Evolutionary conservation across 2,329 filamentous ascomycete species (phyloP), one percentile per base, ranked within the genome.

Genomic region (Alternaria consortialis): DNA sequence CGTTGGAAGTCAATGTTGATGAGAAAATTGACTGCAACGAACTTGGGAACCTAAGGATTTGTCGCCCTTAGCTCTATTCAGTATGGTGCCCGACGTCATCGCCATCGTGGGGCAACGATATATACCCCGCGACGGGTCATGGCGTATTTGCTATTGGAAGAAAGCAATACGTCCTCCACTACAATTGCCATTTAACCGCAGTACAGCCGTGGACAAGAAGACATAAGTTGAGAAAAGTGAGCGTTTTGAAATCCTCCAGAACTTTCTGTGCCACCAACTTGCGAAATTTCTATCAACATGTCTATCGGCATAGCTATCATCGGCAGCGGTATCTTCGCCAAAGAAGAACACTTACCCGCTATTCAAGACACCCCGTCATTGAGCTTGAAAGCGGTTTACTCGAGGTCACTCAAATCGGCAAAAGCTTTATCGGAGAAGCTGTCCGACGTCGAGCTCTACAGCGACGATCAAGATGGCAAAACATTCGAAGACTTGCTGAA

Each of bases 351-450:
- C 67, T 79, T 88, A 64, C 89, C 89, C 12, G 89, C 89, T 44
- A 84, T 91, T 53, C 79, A 85, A 66, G 82, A 84, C 29, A 82
- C 79, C 72, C 60, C 79, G 85, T 43, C 61, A 37, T 78, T 91
- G 11, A 75, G 78, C 12, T 83, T 92, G 65, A 90, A 87, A 77
- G 88, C 88, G 23, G 82, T 90, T 65, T 92, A 89, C 78, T 90
- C 88, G 4, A 86, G 89, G 53, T 87, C 86, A 11, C 81, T 86
- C 52, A 77, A 81, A 17, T 88, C 88, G 0, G 88, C 87, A n/a
- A 72, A 84, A 39, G 37, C 63, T 1, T 65, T 77, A 1, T 66
- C 69, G 3, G 74, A 77, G 2, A 79, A 82, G 20, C 76, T 81
- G 20, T 73, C 57, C 0, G 70, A 72, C 15, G 75, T 87, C 13